Base-by-base conservation (phyloP, 2,329 filamentous ascomycete genomes). In the Zalaria sp. region DNA sequence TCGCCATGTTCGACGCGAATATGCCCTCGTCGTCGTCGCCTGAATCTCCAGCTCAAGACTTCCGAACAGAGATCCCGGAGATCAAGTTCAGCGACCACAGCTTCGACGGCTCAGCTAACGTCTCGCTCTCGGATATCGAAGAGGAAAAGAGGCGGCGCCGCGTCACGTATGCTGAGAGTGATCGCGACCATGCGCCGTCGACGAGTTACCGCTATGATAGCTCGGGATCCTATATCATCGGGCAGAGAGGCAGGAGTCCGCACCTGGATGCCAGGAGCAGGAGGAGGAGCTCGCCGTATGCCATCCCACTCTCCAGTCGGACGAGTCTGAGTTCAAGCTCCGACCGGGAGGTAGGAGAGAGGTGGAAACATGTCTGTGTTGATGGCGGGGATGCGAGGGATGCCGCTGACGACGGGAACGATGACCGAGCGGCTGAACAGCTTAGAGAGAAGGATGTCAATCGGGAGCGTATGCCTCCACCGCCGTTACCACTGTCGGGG, bases 1-100 rank as follows among this genome's bases (percentile, higher is more conserved):
- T 93, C 9, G 58, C 62, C 1, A 65, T 78, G 49, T 91, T 93
- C 47, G 18, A 18, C 18, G 18, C 18, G 18, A 18, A 18, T 18
- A 18, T 18, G 18, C 18, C 18, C 18, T 18, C 18, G 18, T 84
- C 85, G 5, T 9, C 34, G 7, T 18, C 34, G 34, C 27, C 35
- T 11, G 9, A 32, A 10, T 27, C 41, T 7, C 41, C 11, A 25
- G 41, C 38, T 9, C 31, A 39, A 5, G 26, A 43, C 4, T 27
- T 18, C 9, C 29, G 9, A 25, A n/a, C 2, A 7, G 36, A 5
- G 25, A 25, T 9, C 7, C 7, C 36, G 11, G 36, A 48, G 7
- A 25, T 48, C 9, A 50, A 44, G 31, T 59, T 60, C 35, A 62
- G 63, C 1, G 49, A 58, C 3, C 56, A 59, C 34, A 63, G 59